phyloP scores from a whole-genome alignment of 2,329 filamentous ascomycete species.

The Penicillium vulpinum region DNA sequence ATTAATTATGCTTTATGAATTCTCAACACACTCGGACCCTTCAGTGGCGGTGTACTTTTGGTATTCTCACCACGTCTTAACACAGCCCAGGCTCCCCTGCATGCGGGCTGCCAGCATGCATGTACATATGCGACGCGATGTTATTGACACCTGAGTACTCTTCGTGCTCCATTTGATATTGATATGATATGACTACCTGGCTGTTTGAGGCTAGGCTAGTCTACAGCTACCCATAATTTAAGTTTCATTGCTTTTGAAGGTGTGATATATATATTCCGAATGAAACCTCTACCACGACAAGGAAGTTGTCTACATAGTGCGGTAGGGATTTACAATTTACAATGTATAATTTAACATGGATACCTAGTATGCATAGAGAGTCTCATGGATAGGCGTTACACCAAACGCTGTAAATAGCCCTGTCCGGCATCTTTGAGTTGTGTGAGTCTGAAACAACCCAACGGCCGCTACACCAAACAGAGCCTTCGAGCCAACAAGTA shows the following conservation, averaged over 20 bases:
- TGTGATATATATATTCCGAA: neutral
- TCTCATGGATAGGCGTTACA: neutral
- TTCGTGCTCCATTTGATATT: too few species aligned
- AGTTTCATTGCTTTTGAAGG: too few species aligned
- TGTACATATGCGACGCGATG: constrained; percentile 2
- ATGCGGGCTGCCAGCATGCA: constrained; percentile 5
- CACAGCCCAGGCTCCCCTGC: neutral
- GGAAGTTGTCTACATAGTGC: too few species aligned
- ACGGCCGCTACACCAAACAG: constrained; percentile 1
- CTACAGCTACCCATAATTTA: neutral
- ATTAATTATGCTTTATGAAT: neutral
- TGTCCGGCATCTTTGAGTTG: neutral
- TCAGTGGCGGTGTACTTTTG: constrained; percentile 3
- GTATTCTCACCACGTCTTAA: neutral
- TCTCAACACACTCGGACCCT: neutral
- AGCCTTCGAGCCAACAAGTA: neutral
- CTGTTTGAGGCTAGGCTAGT: neutral
- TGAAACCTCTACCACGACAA: too few species aligned
- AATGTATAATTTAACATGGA: neutral
- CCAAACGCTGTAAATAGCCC: neutral
- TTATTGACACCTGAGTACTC: neutral
- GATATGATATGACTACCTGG: neutral
- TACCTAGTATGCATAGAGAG: too few species aligned
- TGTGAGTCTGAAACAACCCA: constrained; percentile 5
- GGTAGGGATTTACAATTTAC: too few species aligned